Conservation (phyloP, 2,329 filamentous ascomycete species). For the Cadophora sp. region DNA sequence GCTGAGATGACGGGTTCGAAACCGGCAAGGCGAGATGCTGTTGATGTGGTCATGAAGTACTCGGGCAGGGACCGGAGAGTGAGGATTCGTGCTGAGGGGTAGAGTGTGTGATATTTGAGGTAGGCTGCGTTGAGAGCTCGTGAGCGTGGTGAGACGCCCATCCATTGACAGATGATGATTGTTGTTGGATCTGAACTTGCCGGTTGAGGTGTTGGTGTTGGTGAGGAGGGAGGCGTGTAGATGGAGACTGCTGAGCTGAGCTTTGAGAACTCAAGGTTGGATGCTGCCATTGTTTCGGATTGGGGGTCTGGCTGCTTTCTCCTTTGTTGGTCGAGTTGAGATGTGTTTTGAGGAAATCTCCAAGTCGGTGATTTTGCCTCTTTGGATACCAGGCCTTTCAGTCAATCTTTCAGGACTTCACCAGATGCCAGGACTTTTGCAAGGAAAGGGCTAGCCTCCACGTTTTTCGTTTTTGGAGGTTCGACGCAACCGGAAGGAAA, state of each 20-base stretch:
- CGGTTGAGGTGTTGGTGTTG: background rate
- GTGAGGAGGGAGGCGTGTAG: constrained; percentile 22
- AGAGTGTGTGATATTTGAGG: constrained; percentile 28
- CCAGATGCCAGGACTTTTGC: too few relatives aligned
- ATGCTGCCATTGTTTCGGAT: background rate
- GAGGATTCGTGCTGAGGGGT: constrained; percentile 31
- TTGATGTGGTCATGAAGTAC: constrained; percentile 29
- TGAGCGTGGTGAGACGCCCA: constrained; percentile 32
- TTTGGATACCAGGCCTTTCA: too few relatives aligned
- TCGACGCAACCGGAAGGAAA: too few relatives aligned
- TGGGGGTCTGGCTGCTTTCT: background rate
- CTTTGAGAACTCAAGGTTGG: constrained; percentile 25
- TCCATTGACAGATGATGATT: constrained; percentile 35
- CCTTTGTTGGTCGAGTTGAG: too few relatives aligned
- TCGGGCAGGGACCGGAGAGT: constrained; percentile 21
- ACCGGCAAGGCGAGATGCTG: constrained; percentile 20
- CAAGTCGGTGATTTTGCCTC: too few relatives aligned
- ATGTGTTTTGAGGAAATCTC: too few relatives aligned
- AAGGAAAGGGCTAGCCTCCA: too few relatives aligned
- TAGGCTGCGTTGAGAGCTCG: constrained; percentile 30
- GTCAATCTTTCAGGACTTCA: too few relatives aligned
- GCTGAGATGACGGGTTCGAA: constrained; percentile 26
- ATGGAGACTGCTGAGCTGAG: constrained; percentile 29
- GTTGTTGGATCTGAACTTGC: constrained; percentile 27
- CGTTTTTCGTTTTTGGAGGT: too few relatives aligned